phyloP scores from a whole-genome alignment of 2,329 filamentous ascomycete genomes.

The Pseudogymnoascus sp. region DNA sequence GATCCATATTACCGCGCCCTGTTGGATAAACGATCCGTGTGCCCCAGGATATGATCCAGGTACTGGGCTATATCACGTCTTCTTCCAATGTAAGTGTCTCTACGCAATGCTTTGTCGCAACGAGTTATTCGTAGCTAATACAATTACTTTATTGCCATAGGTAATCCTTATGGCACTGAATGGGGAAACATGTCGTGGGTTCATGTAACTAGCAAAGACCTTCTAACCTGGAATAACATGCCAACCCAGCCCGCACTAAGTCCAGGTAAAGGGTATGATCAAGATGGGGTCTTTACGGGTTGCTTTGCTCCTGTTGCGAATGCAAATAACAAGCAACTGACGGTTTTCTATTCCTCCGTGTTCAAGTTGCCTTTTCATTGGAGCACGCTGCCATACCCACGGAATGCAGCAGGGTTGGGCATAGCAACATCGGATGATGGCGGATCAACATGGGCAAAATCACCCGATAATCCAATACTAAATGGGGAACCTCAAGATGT shows the following conservation, averaged over 20 bases:
- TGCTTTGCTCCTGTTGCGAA: conserved; percentile 39
- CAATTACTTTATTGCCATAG: conserved; percentile 21
- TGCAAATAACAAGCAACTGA: conserved; percentile 31
- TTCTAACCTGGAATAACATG: conserved; percentile 33
- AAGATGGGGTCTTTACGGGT: conserved; percentile 44
- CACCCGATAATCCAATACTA: conserved; percentile 26
- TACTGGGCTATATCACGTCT: conserved; percentile 40
- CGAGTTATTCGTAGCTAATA: neutral
- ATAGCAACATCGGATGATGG: conserved; percentile 33
- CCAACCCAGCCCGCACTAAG: conserved; percentile 25
- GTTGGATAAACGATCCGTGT: conserved; percentile 38
- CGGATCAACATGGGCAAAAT: conserved; percentile 29
- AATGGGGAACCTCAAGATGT: conserved; percentile 24
- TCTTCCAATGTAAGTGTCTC: conserved; percentile 43
- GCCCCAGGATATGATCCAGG: conserved; percentile 41
- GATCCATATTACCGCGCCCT: conserved; percentile 11
- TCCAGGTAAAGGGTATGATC: conserved; percentile 36
- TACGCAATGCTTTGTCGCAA: neutral
- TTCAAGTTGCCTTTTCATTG: conserved; percentile 30
- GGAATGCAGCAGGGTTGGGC: conserved; percentile 34
- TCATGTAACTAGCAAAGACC: conserved; percentile 41
- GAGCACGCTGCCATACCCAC: conserved; percentile 31
- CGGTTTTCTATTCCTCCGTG: conserved; percentile 30
- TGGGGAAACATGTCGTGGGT: conserved; percentile 40
- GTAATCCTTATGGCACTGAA: conserved; percentile 29